These are phyloP conservation scores for Lactarius evosmus DNA, from an alignment of 768 basidiomycete genomes.

Conservation along the genomic window DNA sequence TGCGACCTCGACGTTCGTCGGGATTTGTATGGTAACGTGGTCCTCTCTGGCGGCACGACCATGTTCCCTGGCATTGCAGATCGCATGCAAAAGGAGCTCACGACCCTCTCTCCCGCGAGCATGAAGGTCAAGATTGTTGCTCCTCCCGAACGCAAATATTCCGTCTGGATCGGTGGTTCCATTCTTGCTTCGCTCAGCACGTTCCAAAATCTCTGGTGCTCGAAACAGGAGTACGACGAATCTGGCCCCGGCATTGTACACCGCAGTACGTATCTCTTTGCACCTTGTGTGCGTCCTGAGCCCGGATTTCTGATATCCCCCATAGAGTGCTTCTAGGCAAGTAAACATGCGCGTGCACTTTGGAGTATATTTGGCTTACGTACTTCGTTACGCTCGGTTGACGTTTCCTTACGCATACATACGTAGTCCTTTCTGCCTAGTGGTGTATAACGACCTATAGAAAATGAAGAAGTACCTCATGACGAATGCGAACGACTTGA, in stretches of 20 bases:
- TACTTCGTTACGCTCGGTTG: slow-evolving; percentile 11
- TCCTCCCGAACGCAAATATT: slow-evolving; percentile 92
- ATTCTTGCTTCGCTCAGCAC: slow-evolving; percentile 87
- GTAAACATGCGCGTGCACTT: neutral
- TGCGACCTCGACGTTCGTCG: slow-evolving; percentile 85
- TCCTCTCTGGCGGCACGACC: slow-evolving; percentile 57
- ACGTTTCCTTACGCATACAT: slow-evolving; percentile 21
- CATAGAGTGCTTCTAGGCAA: slow-evolving; percentile 26
- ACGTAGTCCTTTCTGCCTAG: slow-evolving; percentile 17
- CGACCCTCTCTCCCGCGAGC: slow-evolving; percentile 76
- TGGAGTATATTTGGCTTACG: slow-evolving; percentile 23
- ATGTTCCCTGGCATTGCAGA: slow-evolving; percentile 98
- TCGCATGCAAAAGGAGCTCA: slow-evolving; percentile 94
- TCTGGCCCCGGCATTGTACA: slow-evolving; percentile 76
- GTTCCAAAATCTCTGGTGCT: slow-evolving; percentile 97
- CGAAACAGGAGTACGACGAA: slow-evolving; percentile 91
- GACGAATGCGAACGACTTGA: neutral
- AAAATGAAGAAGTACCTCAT: slow-evolving; percentile 15
- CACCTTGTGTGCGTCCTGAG: neutral
- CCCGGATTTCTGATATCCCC: slow-evolving; percentile 4
- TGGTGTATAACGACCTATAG: slow-evolving; percentile 5
- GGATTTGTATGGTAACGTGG: slow-evolving; percentile 76
- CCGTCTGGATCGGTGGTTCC: slow-evolving; percentile 91
- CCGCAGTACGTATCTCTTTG: slow-evolving; percentile 51
- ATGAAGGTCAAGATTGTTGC: slow-evolving; percentile 97